Percentiles rank a stretch among this genome's conserved stretches.
Evolutionary conservation across 2,329 filamentous ascomycete species (phyloP).

Genomic region (Blastomyces silverae): DNA sequence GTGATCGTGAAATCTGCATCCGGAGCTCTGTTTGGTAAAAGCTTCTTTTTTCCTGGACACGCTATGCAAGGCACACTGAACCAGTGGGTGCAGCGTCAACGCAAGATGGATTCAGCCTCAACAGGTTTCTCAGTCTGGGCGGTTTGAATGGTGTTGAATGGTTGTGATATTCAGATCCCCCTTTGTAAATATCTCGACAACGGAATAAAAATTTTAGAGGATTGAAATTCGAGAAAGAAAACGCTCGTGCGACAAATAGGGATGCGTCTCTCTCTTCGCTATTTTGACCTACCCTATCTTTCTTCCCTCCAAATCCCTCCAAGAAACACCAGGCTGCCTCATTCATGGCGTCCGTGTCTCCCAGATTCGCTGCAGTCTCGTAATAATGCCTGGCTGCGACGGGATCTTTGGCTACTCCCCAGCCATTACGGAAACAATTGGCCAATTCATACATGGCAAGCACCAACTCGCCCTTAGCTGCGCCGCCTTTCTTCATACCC

Average conservation of each 20-base stretch:
- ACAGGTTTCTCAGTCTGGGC: not conserved
- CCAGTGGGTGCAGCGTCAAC: not conserved
- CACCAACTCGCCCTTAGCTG: slow-evolving; percentile 91
- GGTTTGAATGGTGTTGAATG: not conserved
- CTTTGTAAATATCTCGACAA: not conserved
- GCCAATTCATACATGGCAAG: slow-evolving; percentile 89
- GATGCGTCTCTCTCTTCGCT: not conserved
- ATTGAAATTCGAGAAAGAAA: not conserved
- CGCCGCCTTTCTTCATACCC: slow-evolving; percentile 85
- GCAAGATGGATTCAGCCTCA: slow-evolving; percentile 7
- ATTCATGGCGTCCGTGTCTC: slow-evolving; percentile 96
- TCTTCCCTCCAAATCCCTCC: slow-evolving; percentile 94
- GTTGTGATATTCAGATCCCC: not conserved
- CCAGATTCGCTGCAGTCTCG: slow-evolving; percentile 92
- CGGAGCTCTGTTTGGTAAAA: slow-evolving; percentile 14
- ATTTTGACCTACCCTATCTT: slow-evolving; percentile 77
- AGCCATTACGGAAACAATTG: slow-evolving; percentile 76
- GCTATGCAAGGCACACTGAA: slow-evolving; percentile 15
- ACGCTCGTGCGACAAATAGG: not conserved
- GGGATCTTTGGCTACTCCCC: slow-evolving; percentile 82
- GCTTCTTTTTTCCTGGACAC: not conserved
- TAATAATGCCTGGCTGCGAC: slow-evolving; percentile 87
- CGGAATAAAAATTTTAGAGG: not conserved
- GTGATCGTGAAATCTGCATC: slow-evolving; percentile 23
- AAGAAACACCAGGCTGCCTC: slow-evolving; percentile 94